These are phyloP conservation scores for Aspergillus campestris DNA, from an alignment of 495 filamentous ascomycete species.

Conservation along the genomic window DNA sequence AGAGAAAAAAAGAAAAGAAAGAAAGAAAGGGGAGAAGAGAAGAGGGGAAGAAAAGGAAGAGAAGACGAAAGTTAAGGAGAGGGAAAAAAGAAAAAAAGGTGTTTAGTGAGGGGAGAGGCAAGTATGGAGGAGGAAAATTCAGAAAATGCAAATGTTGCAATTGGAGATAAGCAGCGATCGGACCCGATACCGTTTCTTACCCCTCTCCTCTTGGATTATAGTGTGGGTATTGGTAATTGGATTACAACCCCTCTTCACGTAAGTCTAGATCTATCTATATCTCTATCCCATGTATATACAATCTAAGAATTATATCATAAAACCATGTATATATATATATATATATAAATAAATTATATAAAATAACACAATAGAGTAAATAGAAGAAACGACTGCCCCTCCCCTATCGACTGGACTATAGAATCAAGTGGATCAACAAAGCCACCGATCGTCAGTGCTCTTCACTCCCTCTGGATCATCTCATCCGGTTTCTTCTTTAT, in stretches of 20 bases:
- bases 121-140: conserved; percentile 4
- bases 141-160: conserved; percentile 18
- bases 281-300: too few species aligned
- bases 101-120: conserved; percentile 20
- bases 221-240: too few species aligned
- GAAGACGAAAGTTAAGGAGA: conserved; percentile 16
- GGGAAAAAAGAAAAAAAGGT: conserved; percentile 21
- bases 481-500: background rate
- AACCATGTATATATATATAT: too few species aligned
- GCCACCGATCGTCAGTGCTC: conserved; percentile 13
- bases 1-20: conserved; percentile 16
- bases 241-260: too few species aligned
- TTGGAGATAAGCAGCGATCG: conserved; percentile 10
- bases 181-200: too few species aligned
- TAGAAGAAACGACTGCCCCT: too few species aligned
- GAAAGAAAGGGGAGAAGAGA: conserved; percentile 23
- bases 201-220: too few species aligned
- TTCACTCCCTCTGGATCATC: background rate
- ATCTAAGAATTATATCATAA: too few species aligned
- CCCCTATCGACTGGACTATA: too few species aligned
- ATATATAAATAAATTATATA: too few species aligned
- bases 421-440: conserved; percentile 11
- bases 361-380: too few species aligned
- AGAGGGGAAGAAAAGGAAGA: conserved; percentile 14
- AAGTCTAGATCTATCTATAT: too few species aligned